Conservation (phyloP, 2,329 filamentous ascomycete genomes). For the Sporothrix brasiliensis region DNA sequence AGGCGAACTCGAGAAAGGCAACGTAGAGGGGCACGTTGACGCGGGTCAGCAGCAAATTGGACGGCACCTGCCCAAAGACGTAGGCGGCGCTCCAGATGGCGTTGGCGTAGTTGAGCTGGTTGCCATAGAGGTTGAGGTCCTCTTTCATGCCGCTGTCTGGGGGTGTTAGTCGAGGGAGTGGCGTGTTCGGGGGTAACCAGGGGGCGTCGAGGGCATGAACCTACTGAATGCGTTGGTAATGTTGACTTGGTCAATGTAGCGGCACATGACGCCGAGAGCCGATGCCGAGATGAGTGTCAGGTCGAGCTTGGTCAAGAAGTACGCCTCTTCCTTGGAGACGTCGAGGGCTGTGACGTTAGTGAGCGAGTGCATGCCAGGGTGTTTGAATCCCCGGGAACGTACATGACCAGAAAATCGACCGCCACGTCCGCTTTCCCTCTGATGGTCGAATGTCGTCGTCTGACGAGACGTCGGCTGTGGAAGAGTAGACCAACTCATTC, state of each 20-base stretch:
- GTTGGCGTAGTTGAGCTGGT: slow-evolving; percentile 46
- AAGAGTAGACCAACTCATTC: not conserved
- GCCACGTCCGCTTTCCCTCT: slow-evolving; percentile 52
- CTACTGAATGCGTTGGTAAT: slow-evolving; percentile 40
- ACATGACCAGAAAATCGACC: slow-evolving; percentile 39
- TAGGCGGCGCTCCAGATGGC: slow-evolving; percentile 47
- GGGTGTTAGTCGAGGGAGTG: not conserved
- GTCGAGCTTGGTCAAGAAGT: slow-evolving; percentile 40
- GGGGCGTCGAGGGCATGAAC: not conserved
- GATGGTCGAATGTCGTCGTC: not conserved
- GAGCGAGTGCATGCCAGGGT: slow-evolving; percentile 15
- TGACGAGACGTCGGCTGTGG: not conserved
- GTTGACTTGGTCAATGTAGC: slow-evolving; percentile 41
- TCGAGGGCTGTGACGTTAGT: slow-evolving; percentile 34
- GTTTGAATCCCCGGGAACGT: not conserved
- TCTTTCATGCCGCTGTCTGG: slow-evolving; percentile 42
- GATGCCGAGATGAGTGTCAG: slow-evolving; percentile 39
- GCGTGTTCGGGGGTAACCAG: not conserved
- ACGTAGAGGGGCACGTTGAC: slow-evolving; percentile 43
- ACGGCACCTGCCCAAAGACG: slow-evolving; percentile 44
- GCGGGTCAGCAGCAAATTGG: slow-evolving; percentile 51
- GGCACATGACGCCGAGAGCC: slow-evolving; percentile 40
- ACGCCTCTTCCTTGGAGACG: slow-evolving; percentile 39
- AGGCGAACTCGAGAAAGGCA: slow-evolving; percentile 53
- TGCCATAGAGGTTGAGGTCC: slow-evolving; percentile 41